phyloP scores from a whole-genome alignment of 2,329 filamentous ascomycete species.

The Pseudogymnoascus sp. region DNA sequence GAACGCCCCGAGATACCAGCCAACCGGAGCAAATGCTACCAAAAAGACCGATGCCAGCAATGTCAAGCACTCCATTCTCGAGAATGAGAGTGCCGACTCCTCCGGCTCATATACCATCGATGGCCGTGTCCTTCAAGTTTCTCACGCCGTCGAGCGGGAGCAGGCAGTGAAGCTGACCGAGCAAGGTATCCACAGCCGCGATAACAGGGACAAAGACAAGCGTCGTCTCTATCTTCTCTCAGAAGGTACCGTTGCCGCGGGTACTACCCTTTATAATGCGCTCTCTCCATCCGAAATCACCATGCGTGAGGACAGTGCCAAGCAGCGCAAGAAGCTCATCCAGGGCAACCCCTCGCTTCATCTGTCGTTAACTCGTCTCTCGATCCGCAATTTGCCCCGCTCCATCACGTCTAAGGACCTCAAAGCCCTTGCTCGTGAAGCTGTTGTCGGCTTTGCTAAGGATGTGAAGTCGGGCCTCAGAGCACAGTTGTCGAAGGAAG shows the following conservation, averaged over 20 bases:
- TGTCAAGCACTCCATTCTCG: slow-evolving; percentile 72
- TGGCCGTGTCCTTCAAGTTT: slow-evolving; percentile 76
- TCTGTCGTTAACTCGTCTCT: slow-evolving; percentile 80
- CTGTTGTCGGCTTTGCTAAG: slow-evolving; percentile 86
- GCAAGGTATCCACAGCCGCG: slow-evolving; percentile 53
- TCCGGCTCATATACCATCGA: slow-evolving; percentile 84
- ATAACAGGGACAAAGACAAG: slow-evolving; percentile 74
- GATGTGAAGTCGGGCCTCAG: slow-evolving; percentile 77
- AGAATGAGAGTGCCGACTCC: slow-evolving; percentile 76
- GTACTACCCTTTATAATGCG: slow-evolving; percentile 67
- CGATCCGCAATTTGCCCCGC: slow-evolving; percentile 83
- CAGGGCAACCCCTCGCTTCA: slow-evolving; percentile 86
- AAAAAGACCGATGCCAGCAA: slow-evolving; percentile 31
- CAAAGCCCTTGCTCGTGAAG: slow-evolving; percentile 82
- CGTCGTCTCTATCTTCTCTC: slow-evolving; percentile 78
- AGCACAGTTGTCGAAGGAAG: slow-evolving; percentile 78
- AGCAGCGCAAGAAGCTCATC: slow-evolving; percentile 83
- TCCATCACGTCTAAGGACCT: slow-evolving; percentile 77
- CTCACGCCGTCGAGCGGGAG: slow-evolving; percentile 74
- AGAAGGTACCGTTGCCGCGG: slow-evolving; percentile 75
- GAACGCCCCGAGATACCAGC: slow-evolving; percentile 56
- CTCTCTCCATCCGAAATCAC: slow-evolving; percentile 73
- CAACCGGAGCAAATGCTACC: slow-evolving; percentile 30
- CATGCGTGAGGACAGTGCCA: slow-evolving; percentile 79
- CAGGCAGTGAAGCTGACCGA: slow-evolving; percentile 71